Conservation (phyloP, 2,329 filamentous ascomycete species). For the Epichloe aotearoae region DNA sequence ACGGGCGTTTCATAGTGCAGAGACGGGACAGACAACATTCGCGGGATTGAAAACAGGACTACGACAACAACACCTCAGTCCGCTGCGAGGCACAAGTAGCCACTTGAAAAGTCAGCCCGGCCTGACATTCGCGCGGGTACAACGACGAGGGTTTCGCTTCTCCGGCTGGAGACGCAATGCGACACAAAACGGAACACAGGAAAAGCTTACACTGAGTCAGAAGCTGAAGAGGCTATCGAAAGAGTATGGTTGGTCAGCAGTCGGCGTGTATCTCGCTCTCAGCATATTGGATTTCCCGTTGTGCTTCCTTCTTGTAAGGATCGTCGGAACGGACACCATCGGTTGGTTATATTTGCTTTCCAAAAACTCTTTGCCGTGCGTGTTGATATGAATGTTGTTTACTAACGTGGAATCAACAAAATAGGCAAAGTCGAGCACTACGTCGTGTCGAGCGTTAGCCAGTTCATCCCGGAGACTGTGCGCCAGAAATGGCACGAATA, state of each 20-base stretch:
- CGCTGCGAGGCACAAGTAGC: not conserved
- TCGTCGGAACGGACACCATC: conserved; percentile 75
- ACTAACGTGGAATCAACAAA: not conserved
- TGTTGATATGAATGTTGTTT: not conserved
- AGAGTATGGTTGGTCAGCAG: conserved; percentile 87
- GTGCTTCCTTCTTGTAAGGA: conserved; percentile 77
- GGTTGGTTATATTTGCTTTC: conserved; percentile 32
- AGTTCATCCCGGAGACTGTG: conserved; percentile 45
- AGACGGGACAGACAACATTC: conserved; percentile 8
- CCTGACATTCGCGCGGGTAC: conserved; percentile 10
- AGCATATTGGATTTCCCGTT: conserved; percentile 87
- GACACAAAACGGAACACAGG: conserved; percentile 11
- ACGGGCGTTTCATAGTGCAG: conserved; percentile 16
- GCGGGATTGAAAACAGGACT: not conserved
- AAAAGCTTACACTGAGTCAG: conserved; percentile 44
- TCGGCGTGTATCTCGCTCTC: conserved; percentile 79
- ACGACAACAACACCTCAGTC: not conserved
- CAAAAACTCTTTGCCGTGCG: not conserved
- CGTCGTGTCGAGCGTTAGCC: conserved; percentile 47
- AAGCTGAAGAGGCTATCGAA: conserved; percentile 71
- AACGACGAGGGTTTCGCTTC: conserved; percentile 22
- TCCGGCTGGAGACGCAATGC: conserved; percentile 19
- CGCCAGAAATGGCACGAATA: conserved; percentile 39
- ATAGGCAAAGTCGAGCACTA: conserved; percentile 50
- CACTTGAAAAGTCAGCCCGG: conserved; percentile 7